A percentile compares a stretch with the other conserved stretches of the same genome.
Conservation (phyloP, 495 filamentous ascomycete genomes). For the Penicillium atrosanguineum region DNA sequence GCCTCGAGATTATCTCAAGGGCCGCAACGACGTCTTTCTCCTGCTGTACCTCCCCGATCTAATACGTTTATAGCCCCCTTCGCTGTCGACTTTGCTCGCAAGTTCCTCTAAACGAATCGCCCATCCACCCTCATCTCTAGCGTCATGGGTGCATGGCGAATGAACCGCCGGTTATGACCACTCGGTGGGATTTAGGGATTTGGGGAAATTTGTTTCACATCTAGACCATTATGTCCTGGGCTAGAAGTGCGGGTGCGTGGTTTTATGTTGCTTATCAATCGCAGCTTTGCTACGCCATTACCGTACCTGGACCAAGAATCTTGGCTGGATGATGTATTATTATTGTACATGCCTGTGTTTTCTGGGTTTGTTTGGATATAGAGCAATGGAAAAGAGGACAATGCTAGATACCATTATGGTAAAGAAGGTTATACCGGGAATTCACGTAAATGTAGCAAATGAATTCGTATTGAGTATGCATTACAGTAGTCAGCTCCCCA, state of each 20-base stretch:
- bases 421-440: background rate
- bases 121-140: background rate
- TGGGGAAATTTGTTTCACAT: conserved; percentile 2
- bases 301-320: background rate
- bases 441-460: conserved; percentile 3
- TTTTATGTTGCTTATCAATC: background rate
- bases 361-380: conserved; percentile 20
- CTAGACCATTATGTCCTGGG: background rate
- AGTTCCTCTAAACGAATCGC: conserved; percentile 59
- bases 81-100: conserved; percentile 71
- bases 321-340: conserved; percentile 30
- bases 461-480: conserved; percentile 26
- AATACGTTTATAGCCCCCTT: conserved; percentile 63
- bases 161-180: conserved; percentile 10
- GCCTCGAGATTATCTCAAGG: background rate
- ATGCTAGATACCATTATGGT: conserved; percentile 13
- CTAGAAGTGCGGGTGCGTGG: background rate
- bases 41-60: background rate
- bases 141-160: conserved; percentile 1
- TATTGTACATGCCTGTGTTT: conserved; percentile 34
- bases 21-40: background rate
- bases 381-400: conserved; percentile 17
- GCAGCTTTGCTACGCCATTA: background rate
- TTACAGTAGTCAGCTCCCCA: conserved; percentile 20
- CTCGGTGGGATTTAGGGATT: conserved; percentile 2